phyloP scores from a whole-genome alignment of 2,329 filamentous ascomycete genomes.

The Phialocephala subalpina region DNA sequence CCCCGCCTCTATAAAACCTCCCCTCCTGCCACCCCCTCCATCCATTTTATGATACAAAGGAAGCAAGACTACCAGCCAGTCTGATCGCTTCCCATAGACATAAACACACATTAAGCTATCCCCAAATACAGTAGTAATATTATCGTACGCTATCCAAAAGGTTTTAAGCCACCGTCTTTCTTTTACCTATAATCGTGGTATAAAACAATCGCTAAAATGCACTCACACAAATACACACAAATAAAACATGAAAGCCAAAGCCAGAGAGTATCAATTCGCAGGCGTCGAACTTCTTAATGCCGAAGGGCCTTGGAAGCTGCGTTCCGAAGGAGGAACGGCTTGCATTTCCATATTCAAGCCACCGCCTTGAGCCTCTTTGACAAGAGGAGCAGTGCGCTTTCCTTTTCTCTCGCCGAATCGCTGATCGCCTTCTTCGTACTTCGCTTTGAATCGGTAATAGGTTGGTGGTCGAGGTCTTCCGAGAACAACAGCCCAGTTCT shows the following conservation, averaged over 20 bases:
- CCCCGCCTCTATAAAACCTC: background rate
- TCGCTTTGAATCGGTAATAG: constrained; percentile 85
- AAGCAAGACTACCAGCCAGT: constrained; percentile 16
- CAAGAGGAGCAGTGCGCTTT: constrained; percentile 56
- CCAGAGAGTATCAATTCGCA: constrained; percentile 6
- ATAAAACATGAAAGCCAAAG: background rate
- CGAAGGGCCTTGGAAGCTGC: constrained; percentile 62
- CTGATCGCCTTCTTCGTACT: constrained; percentile 83
- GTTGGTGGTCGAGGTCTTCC: constrained; percentile 85
- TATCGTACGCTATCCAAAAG: background rate
- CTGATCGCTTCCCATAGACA: background rate
- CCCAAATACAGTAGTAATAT: constrained; percentile 1
- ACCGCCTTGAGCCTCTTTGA: constrained; percentile 59
- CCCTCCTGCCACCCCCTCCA: background rate
- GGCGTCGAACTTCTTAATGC: constrained; percentile 26
- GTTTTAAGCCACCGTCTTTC: background rate
- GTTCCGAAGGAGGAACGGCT: constrained; percentile 52
- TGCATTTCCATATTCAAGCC: constrained; percentile 76
- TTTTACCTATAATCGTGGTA: constrained; percentile 1
- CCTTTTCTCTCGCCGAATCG: constrained; percentile 71
- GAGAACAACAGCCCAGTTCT: constrained; percentile 84
- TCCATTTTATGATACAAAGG: constrained; percentile 24
- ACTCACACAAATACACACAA: constrained; percentile 10
- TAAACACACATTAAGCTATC: constrained; percentile 5
- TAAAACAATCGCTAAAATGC: constrained; percentile 8